Base-by-base conservation (phyloP, 768 basidiomycete species). In the Calocera viscosa region DNA sequence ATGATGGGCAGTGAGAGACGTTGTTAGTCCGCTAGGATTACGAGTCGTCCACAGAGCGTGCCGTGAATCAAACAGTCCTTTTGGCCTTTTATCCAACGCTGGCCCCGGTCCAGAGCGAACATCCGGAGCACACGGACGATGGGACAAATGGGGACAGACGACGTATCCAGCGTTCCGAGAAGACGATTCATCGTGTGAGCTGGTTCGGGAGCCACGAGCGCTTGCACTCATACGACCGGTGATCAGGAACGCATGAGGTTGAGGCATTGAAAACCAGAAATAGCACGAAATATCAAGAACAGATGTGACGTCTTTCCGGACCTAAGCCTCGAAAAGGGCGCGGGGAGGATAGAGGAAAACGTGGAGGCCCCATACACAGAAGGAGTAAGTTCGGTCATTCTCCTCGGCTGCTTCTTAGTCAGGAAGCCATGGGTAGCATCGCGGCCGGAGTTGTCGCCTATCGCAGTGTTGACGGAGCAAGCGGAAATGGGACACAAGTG, bases 131-230 rank as follows among this genome's bases (percentile, higher is more conserved):
- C 26, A 7, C 53, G 53, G 53, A 7, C 19, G 53, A 60, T 30
- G 30, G 53, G 53, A 60, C 53, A 60, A 60, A 60, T 60, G 53
- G 53, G 53, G 53, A 60, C 53, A 60, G 53, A 8, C 14, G 7
- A 5, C 53, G 30, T 22, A 60, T 60, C 2, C 26, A 60, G 53
- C 14, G 19, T 5, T 16, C 53, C 53, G 53, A 60, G 53, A 60
- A 60, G 53, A 60, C 14, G 30, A 12, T 2, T 28, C 16, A 30
- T 26, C 30, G 30, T 19, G 7, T 24, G 43, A 47, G 43, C 19
- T 47, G 24, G 26, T 7, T 8, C 14, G 53, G 30, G 53, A 60
- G 53, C 53, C 53, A 60, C 53, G 53, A 60, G 24, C 53, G 53
- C 24, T 26, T 10, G 16, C 19, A 5, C 53, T 60, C 53, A 60